phyloP scores from a whole-genome alignment of 257 asterid genomes.

The Capsicum rhomboideum region DNA sequence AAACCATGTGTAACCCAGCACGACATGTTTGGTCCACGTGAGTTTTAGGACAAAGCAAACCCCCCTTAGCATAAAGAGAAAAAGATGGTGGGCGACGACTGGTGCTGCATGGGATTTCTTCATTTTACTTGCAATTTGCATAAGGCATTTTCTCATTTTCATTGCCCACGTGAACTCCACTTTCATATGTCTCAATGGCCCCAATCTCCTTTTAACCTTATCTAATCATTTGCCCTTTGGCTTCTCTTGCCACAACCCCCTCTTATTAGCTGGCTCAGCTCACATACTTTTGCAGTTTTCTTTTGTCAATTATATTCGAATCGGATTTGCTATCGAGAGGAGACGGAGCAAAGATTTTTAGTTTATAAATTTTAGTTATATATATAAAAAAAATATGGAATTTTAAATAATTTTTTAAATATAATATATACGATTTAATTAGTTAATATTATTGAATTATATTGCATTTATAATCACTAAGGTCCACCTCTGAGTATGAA shows the following conservation, averaged over 20 bases:
- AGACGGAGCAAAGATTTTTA: too few species aligned
- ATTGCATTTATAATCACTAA: too few species aligned
- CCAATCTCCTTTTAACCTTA: not conserved
- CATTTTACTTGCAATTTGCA: not conserved
- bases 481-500: too few species aligned
- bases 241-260: not conserved
- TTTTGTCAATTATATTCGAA: not conserved
- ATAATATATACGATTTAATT: too few species aligned
- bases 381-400: too few species aligned
- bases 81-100: not conserved
- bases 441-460: too few species aligned
- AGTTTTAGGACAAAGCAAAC: not conserved
- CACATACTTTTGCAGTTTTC: not conserved
- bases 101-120: not conserved
- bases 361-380: too few species aligned
- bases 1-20: not conserved
- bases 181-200: not conserved
- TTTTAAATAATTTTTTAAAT: too few species aligned
- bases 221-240: not conserved
- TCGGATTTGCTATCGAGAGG: not conserved
- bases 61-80: not conserved
- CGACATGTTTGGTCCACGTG: conserved; percentile 1
- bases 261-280: not conserved
- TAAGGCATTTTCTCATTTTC: not conserved
- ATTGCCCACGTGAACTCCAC: not conserved